Percentiles rank a stretch among this genome's conserved stretches.
phyloP scores from a whole-genome alignment of 148 eudicot genomes.

The Polygonum aviculare region DNA sequence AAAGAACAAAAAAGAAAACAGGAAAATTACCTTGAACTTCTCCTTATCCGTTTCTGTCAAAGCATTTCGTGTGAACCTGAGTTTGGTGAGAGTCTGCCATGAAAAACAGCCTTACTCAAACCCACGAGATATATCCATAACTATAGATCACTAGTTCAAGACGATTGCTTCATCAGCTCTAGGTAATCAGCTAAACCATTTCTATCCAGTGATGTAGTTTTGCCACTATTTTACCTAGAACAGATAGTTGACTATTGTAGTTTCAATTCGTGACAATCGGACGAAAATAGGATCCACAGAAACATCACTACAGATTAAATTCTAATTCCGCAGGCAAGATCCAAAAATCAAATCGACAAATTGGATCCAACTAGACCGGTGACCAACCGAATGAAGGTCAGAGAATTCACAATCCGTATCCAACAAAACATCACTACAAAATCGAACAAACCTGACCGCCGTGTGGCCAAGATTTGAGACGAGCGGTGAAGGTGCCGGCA shows the following conservation, averaged over 20 bases:
- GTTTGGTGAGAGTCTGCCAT: slow-evolving; percentile 79
- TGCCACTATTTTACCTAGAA: not conserved
- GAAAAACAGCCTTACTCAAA: not conserved
- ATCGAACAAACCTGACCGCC: slow-evolving; percentile 64
- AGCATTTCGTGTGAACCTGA: slow-evolving; percentile 75
- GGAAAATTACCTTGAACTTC: slow-evolving; percentile 52
- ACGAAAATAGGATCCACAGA: too few species aligned
- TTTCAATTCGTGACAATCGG: not conserved
- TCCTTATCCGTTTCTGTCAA: slow-evolving; percentile 55
- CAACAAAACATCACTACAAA: not conserved
- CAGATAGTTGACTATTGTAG: not conserved
- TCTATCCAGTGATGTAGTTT: not conserved
- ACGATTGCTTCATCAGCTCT: not conserved
- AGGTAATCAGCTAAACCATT: not conserved
- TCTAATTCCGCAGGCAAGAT: not conserved
- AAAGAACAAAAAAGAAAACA: not conserved
- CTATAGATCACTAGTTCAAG: not conserved
- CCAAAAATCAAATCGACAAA: not conserved
- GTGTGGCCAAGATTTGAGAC: slow-evolving; percentile 69
- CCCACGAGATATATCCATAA: not conserved
- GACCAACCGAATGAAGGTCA: not conserved
- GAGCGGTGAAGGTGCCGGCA: slow-evolving; percentile 82
- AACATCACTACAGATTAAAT: too few species aligned
- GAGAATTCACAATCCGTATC: not conserved
- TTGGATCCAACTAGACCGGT: not conserved